These are phyloP conservation scores for Blumeria graminis DNA, from an alignment of 2,329 filamentous ascomycete genomes.

Conservation along the genomic window DNA sequence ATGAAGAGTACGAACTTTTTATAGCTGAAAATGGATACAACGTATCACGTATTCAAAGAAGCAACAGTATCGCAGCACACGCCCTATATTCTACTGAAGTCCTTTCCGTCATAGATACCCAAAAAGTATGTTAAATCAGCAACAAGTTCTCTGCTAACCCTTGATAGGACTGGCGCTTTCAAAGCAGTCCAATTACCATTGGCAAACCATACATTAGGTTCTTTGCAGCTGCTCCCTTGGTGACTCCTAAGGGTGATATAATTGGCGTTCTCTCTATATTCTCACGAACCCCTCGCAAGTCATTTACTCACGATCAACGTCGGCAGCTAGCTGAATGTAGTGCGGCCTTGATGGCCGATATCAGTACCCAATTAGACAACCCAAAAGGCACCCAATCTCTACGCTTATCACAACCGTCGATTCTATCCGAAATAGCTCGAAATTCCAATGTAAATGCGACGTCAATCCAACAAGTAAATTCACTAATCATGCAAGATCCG, in stretches of 20 bases:
- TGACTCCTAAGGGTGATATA: background rate
- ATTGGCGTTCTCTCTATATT: background rate
- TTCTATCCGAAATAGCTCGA: no score
- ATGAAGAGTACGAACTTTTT: constrained; percentile 14
- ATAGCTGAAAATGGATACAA: constrained; percentile 14
- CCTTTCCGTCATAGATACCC: constrained; percentile 15
- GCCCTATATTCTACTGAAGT: constrained; percentile 15
- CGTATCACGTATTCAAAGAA: constrained; percentile 10
- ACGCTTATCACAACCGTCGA: background rate
- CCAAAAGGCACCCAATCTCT: background rate
- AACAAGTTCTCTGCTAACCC: background rate
- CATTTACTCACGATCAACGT: background rate
- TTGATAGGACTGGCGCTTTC: background rate
- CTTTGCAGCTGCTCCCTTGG: background rate
- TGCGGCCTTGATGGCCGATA: background rate
- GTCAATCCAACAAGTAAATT: no score
- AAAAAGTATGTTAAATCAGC: background rate
- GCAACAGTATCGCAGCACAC: constrained; percentile 16
- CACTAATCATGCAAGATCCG: no score
- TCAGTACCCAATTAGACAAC: background rate
- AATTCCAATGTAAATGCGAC: no score
- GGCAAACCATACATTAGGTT: constrained; percentile 1
- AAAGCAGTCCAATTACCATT: background rate
- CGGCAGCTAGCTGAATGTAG: background rate
- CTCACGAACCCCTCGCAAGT: background rate